Conservation (phyloP, 2,329 filamentous ascomycete genomes). For the Onygena corvina region DNA sequence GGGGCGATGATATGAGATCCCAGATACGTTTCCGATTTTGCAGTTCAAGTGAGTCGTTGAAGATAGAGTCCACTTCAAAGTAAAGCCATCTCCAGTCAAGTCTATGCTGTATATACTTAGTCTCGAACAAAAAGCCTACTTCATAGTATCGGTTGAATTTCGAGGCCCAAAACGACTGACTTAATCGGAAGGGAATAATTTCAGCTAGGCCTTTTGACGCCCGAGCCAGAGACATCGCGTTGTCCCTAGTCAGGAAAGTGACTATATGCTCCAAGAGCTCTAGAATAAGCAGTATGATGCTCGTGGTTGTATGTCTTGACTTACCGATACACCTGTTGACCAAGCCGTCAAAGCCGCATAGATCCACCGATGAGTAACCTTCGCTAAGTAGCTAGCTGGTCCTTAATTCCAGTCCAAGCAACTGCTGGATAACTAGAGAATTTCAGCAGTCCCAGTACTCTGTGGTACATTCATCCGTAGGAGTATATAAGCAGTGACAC, state of each 20-base stretch:
- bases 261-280: background rate
- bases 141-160: background rate
- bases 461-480: background rate
- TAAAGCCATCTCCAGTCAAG: background rate
- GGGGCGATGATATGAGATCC: background rate
- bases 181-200: background rate
- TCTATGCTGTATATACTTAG: background rate
- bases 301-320: no score
- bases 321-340: no score
- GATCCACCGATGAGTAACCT: background rate
- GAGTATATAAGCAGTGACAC: background rate
- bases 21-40: background rate
- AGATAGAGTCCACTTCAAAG: background rate
- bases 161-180: background rate
- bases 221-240: background rate
- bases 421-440: no score
- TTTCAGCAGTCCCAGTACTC: background rate
- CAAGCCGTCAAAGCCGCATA: background rate
- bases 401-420: no score
- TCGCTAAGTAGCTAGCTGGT: background rate
- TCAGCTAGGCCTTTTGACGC: background rate
- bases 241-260: background rate
- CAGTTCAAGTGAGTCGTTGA: background rate
- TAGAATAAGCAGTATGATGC: background rate
- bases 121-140: background rate